A percentile compares a stretch with the other conserved stretches of the same genome.
These are phyloP conservation scores for Ogataea methylovora DNA, from an alignment of 805 yeast genomes.

Conservation along the genomic window DNA sequence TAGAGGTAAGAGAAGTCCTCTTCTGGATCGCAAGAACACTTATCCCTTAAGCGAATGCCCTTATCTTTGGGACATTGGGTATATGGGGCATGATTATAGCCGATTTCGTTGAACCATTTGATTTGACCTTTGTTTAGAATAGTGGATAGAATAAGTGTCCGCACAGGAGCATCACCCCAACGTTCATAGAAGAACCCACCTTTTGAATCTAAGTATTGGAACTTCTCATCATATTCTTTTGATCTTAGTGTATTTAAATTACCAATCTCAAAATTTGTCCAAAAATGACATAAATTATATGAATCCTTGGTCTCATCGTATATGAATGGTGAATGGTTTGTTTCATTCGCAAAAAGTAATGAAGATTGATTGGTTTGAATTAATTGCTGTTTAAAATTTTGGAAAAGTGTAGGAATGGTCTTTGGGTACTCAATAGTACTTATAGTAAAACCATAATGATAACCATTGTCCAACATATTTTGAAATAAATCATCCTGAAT, in stretches of 20 bases:
- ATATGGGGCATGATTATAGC: constrained; percentile 76
- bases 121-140: constrained; percentile 60
- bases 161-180: constrained; percentile 92
- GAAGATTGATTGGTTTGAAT: constrained; percentile 28
- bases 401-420: constrained; percentile 52
- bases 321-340: constrained; percentile 53
- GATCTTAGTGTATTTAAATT: constrained; percentile 64
- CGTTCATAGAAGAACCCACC: constrained; percentile 87
- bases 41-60: constrained; percentile 40
- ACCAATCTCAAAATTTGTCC: constrained; percentile 86
- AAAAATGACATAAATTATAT: constrained; percentile 77
- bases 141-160: constrained; percentile 60
- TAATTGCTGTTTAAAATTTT: constrained; percentile 27
- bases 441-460: constrained; percentile 69
- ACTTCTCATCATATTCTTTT: constrained; percentile 56
- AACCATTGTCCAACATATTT: constrained; percentile 60
- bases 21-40: constrained; percentile 64
- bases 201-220: constrained; percentile 60
- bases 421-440: constrained; percentile 62
- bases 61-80: constrained; percentile 68
- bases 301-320: constrained; percentile 50
- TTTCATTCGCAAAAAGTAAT: constrained; percentile 29
- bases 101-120: constrained; percentile 71
- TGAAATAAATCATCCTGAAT: constrained; percentile 66
- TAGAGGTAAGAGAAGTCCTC: constrained; percentile 60